Conservation (phyloP, 169 alveolate species). For the Babesia bigemina region DNA sequence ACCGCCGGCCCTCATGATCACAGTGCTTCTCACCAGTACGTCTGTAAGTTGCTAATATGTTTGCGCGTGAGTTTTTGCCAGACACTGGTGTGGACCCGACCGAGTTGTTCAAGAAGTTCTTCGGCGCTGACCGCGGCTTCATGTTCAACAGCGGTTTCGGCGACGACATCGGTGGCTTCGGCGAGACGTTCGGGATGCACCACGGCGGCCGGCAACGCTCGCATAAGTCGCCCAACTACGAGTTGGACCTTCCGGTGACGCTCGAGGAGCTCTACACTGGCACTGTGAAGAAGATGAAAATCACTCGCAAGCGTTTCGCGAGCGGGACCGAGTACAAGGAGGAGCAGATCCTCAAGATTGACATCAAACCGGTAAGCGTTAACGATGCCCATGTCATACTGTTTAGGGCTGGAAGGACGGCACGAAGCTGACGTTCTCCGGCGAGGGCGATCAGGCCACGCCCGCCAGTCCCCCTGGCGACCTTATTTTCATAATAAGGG, state of each 20-base stretch:
- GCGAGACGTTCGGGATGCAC: conserved; percentile 62
- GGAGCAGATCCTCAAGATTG: conserved; percentile 82
- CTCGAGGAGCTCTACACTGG: conserved; percentile 80
- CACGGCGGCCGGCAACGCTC: conserved; percentile 41
- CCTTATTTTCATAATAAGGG: conserved; percentile 77
- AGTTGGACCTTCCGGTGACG: conserved; percentile 81
- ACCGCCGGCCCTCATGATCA: conserved; percentile 72
- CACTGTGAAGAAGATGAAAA: conserved; percentile 80
- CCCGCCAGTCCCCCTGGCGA: conserved; percentile 85
- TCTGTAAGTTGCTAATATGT: conserved; percentile 47
- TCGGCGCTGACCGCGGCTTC: conserved; percentile 81
- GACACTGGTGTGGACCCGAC: conserved; percentile 84
- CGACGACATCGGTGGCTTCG: conserved; percentile 79
- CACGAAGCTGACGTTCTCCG: conserved; percentile 81
- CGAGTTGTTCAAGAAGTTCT: conserved; percentile 80
- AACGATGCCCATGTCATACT: neutral
- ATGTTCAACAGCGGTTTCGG: conserved; percentile 73
- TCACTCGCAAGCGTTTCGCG: conserved; percentile 82
- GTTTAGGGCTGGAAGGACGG: conserved; percentile 86
- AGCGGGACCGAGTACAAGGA: conserved; percentile 78
- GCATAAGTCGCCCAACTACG: conserved; percentile 75
- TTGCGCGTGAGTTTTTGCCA: conserved; percentile 1
- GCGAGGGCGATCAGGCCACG: conserved; percentile 85
- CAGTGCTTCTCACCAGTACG: conserved; percentile 60
- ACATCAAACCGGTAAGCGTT: conserved; percentile 77